phyloP scores from a whole-genome alignment of 1,284 basidiomycete genomes.

The Tremellales sp. region DNA sequence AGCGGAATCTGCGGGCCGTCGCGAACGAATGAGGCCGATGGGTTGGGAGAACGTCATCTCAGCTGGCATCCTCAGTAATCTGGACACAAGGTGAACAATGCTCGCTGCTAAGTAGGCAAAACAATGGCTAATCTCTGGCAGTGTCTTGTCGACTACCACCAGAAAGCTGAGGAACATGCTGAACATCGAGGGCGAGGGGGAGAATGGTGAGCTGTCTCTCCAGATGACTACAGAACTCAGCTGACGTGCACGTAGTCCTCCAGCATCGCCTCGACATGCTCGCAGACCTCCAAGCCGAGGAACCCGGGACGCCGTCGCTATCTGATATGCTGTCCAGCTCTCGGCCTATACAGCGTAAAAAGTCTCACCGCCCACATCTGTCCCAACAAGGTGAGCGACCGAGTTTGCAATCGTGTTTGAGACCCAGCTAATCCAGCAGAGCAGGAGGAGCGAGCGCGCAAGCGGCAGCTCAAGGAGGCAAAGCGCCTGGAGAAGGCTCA shows the following conservation, averaged over 20 bases:
- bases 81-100: no score
- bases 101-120: background rate
- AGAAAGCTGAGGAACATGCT: constrained; percentile 10
- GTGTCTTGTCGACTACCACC: constrained; percentile 8
- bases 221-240: background rate
- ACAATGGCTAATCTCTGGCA: background rate
- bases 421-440: background rate
- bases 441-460: background rate
- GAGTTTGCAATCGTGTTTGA: background rate
- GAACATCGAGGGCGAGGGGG: constrained; percentile 3
- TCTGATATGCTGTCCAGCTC: no score
- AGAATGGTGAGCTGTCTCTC: constrained; percentile 7
- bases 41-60: constrained; percentile 12
- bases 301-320: no score
- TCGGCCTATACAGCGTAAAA: background rate
- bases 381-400: background rate
- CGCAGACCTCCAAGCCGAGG: background rate
- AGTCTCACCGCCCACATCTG: background rate
- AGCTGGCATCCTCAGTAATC: background rate
- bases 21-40: constrained; percentile 9
- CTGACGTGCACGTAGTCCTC: background rate
- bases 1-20: constrained; percentile 3
- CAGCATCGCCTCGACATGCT: background rate
- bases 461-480: background rate
- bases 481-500: background rate